Evolutionary conservation across 2,329 filamentous ascomycete species (phyloP).

Genomic region (Madurella mycetomatis): DNA sequence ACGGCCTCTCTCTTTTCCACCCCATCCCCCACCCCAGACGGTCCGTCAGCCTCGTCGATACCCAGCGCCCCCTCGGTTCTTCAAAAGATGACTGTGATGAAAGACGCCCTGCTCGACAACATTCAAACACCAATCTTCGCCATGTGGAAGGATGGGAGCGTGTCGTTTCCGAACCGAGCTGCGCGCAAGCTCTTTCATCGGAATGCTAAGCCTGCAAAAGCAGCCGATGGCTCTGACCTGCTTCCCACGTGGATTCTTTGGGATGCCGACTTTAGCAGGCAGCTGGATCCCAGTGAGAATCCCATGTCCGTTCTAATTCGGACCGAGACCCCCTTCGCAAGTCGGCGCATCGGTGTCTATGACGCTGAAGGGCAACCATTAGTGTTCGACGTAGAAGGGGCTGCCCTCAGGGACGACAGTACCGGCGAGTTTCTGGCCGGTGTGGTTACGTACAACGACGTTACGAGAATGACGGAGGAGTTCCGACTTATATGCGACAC

Average conservation of each 20-base stretch:
- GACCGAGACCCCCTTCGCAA: conserved; percentile 56
- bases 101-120: conserved; percentile 71
- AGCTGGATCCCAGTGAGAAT: conserved; percentile 55
- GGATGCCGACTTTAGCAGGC: conserved; percentile 60
- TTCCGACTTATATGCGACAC: conserved; percentile 74
- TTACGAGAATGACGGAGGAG: conserved; percentile 64
- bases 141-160: conserved; percentile 76
- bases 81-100: conserved; percentile 69
- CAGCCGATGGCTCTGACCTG: conserved; percentile 50
- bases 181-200: conserved; percentile 49
- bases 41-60: conserved; percentile 53
- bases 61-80: conserved; percentile 60
- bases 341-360: conserved; percentile 59
- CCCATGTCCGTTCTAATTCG: conserved; percentile 62
- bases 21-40: conserved; percentile 63
- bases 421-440: conserved; percentile 71
- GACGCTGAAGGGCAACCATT: conserved; percentile 48
- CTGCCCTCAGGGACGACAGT: conserved; percentile 61
- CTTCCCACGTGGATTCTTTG: conserved; percentile 58
- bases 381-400: conserved; percentile 62
- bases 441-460: conserved; percentile 66
- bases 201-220: conserved; percentile 32
- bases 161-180: conserved; percentile 67
- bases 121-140: conserved; percentile 70
- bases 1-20: conserved; percentile 50